Base-by-base conservation (phyloP, 2,329 filamentous ascomycete genomes). In the Colletotrichum filicis region DNA sequence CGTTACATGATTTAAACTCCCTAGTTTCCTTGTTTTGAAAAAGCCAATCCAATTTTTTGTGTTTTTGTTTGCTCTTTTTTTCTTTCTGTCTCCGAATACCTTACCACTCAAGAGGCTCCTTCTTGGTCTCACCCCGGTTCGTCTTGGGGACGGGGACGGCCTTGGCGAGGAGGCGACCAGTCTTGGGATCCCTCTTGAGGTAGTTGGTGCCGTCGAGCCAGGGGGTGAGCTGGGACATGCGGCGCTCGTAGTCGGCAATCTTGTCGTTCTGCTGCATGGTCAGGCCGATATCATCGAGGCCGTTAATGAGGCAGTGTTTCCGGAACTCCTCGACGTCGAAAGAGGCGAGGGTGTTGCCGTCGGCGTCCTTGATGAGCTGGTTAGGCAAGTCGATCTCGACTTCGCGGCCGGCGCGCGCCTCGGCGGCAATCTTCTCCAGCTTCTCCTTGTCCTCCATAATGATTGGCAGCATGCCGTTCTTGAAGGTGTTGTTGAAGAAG, bases 401-500 rank as follows among this genome's bases (percentile, higher is more conserved):
- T 82, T 98, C 95, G 71, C 89, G 89, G 70, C 95, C 95, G 4
- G 94, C 93, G 49, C 88, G 88, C 42, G 95, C 95, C 83, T 97
- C 94, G 30, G 87, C 90, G 49, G 93, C 92, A 75, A 98, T 92
- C 74, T 87, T 88, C 56, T 93, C 88, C 4, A 98, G 86, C 37
- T 90, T 87, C 1, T 84, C 86, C 76, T 91, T 84, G 82, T 96
- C 91, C 37, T 88, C 85, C 80, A 98, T 93, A 72, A 88, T 85
- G 74, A 98, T 91, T 60, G 96, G 95, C 75, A 98, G 87, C 97
- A 98, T 98, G 86, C 96, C 96, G 87, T 99, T 99, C 90, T 99
- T 98, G 90, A 98, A 98, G n/a, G 94, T 97, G 88, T 99, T 99
- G 91, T 98, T 98, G 91, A 96, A 97, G 91, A 98, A 98, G 83